Evolutionary conservation across 1,139 yeast species (phyloP).

Genomic region (Hemisphaericaspora xylofermentans): DNA sequence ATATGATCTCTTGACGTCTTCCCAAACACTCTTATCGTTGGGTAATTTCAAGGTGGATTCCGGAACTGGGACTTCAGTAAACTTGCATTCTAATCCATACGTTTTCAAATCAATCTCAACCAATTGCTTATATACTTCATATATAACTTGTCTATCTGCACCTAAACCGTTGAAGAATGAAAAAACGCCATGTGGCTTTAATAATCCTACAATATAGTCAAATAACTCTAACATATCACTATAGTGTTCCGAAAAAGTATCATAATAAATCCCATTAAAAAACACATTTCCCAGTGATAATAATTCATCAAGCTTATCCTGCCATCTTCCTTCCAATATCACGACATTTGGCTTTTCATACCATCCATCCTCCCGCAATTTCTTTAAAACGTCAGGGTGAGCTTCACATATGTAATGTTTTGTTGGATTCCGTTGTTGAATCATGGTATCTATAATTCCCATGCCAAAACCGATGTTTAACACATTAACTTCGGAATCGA

Average conservation of each 20-base stretch:
- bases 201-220: constrained; percentile 76
- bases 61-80: constrained; percentile 46
- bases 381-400: constrained; percentile 82
- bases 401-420: constrained; percentile 91
- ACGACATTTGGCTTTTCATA: constrained; percentile 69
- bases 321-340: constrained; percentile 88
- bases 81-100: constrained; percentile 69
- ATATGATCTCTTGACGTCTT: constrained; percentile 66
- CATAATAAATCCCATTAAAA: constrained; percentile 90
- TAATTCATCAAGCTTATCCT: constrained; percentile 67
- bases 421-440: constrained; percentile 58
- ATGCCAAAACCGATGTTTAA: constrained; percentile 92
- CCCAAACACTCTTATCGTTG: constrained; percentile 55
- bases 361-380: constrained; percentile 81
- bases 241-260: constrained; percentile 87
- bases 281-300: constrained; percentile 62
- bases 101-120: constrained; percentile 78
- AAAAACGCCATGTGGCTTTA: constrained; percentile 78
- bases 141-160: constrained; percentile 87
- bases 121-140: constrained; percentile 83
- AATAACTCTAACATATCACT: constrained; percentile 83
- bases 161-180: constrained; percentile 94
- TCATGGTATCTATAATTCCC: constrained; percentile 88
- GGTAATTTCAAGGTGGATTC: constrained; percentile 26
- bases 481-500: constrained; percentile 49